Percentiles rank a stretch among this genome's conserved stretches.
Conservation (phyloP, 148 eudicot species). For the Diospyros lotus region DNA sequence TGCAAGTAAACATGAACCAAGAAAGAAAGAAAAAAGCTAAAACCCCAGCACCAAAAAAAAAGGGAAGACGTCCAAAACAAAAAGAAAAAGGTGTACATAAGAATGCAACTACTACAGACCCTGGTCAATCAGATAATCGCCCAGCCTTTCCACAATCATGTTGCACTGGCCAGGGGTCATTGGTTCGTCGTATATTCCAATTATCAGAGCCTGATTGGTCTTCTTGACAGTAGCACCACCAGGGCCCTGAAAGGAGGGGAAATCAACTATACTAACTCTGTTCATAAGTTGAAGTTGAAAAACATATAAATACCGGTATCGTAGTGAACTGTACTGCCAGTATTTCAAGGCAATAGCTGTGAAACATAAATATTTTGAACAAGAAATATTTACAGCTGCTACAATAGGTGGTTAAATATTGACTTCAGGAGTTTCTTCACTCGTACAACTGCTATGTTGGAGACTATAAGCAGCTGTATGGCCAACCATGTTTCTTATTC, state of each 20-base stretch:
- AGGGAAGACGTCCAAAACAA: too few relatives aligned
- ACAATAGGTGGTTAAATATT: background rate
- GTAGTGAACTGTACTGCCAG: background rate
- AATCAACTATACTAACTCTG: background rate
- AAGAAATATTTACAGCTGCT: too few relatives aligned
- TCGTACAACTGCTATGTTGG: background rate
- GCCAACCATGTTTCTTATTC: background rate
- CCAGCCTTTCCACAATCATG: conserved; percentile 21
- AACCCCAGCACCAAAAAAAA: background rate
- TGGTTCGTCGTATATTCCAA: conserved; percentile 52
- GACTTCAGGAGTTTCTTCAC: background rate
- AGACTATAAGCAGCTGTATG: background rate
- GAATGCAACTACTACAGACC: conserved; percentile 6
- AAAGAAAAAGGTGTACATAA: background rate
- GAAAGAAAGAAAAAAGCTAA: background rate
- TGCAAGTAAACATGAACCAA: background rate
- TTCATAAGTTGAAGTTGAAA: background rate
- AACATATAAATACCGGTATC: background rate
- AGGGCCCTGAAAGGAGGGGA: conserved; percentile 31
- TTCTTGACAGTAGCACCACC: conserved; percentile 57
- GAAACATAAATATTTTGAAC: too few relatives aligned
- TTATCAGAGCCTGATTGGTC: conserved; percentile 34
- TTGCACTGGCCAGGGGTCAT: conserved; percentile 19
- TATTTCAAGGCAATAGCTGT: background rate
- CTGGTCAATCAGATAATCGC: conserved; percentile 19